These are phyloP conservation scores for Candida hungchunana DNA, from an alignment of 805 yeast species.

Conservation along the genomic window DNA sequence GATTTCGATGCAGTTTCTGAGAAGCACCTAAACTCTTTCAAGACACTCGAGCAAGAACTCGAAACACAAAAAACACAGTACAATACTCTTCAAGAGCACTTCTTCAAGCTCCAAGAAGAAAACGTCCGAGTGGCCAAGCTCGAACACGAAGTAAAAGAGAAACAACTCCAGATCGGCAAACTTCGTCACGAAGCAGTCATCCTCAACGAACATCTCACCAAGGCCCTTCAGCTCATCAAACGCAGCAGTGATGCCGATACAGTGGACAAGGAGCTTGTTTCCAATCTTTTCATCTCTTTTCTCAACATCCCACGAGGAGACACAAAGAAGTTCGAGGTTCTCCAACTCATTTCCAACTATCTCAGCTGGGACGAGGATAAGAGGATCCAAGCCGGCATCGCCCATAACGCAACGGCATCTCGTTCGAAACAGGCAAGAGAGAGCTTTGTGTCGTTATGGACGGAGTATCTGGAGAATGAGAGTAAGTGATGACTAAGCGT, in stretches of 20 bases:
- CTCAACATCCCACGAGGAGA: slow-evolving; percentile 88
- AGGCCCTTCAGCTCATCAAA: slow-evolving; percentile 80
- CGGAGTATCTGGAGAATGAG: slow-evolving; percentile 74
- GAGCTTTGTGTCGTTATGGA: slow-evolving; percentile 73
- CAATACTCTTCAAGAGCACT: slow-evolving; percentile 24
- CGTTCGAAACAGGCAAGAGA: slow-evolving; percentile 26
- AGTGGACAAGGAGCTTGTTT: slow-evolving; percentile 83
- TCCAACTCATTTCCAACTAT: slow-evolving; percentile 76
- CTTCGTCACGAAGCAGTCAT: slow-evolving; percentile 92
- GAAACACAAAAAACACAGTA: slow-evolving; percentile 25
- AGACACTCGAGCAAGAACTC: slow-evolving; percentile 24
- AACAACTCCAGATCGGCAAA: slow-evolving; percentile 80
- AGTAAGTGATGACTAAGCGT: slow-evolving; percentile 28
- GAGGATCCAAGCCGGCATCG: slow-evolving; percentile 69
- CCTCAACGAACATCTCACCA: slow-evolving; percentile 91
- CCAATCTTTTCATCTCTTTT: slow-evolving; percentile 82
- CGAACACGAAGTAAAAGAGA: slow-evolving; percentile 58
- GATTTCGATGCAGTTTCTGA: slow-evolving; percentile 3
- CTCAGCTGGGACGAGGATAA: slow-evolving; percentile 86
- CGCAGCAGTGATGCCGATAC: slow-evolving; percentile 69
- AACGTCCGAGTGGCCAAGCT: slow-evolving; percentile 30
- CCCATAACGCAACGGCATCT: slow-evolving; percentile 30
- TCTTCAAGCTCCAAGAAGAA: slow-evolving; percentile 21
- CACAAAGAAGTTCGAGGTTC: slow-evolving; percentile 88
- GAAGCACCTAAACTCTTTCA: slow-evolving; percentile 8